phyloP scores from a whole-genome alignment of 1,139 yeast species.

The Yamadazyma pseudoaaseri region DNA sequence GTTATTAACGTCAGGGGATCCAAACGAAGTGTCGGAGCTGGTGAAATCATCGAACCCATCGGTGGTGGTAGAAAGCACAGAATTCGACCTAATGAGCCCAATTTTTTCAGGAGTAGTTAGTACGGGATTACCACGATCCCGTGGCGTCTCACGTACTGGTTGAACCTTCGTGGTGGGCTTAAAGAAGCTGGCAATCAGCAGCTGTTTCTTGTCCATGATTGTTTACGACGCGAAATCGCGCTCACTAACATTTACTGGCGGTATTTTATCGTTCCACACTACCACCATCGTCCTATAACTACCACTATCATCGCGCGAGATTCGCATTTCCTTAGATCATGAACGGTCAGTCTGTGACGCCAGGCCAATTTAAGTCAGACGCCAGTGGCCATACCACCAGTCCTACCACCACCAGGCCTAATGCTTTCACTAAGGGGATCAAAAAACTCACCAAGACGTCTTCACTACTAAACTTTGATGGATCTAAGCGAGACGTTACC shows the following conservation, averaged over 20 bases:
- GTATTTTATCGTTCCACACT: no score
- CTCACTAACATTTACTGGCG: no score
- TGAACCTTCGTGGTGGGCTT: constrained; percentile 2
- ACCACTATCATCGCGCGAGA: no score
- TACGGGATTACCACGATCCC: background rate
- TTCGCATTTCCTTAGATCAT: no score
- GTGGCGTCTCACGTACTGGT: background rate
- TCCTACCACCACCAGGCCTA: constrained; percentile 12
- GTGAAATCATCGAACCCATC: constrained; percentile 27
- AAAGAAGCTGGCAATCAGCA: constrained; percentile 20
- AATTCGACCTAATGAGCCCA: constrained; percentile 18
- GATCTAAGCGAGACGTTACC: constrained; percentile 26
- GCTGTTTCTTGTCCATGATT: constrained; percentile 14
- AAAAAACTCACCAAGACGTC: constrained; percentile 22
- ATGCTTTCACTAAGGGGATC: constrained; percentile 20
- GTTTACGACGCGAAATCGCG: background rate
- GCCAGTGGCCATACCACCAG: background rate
- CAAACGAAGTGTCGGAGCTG: constrained; percentile 30
- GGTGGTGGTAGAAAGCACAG: constrained; percentile 18
- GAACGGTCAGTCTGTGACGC: no score
- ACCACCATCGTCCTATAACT: no score
- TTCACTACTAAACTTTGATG: constrained; percentile 20
- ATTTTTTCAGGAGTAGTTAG: constrained; percentile 21
- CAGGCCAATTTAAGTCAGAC: no score
- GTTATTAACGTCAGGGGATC: constrained; percentile 29